These are phyloP conservation scores for Blastomyces percursus DNA, from an alignment of 2,329 filamentous ascomycete species.

Conservation along the genomic window DNA sequence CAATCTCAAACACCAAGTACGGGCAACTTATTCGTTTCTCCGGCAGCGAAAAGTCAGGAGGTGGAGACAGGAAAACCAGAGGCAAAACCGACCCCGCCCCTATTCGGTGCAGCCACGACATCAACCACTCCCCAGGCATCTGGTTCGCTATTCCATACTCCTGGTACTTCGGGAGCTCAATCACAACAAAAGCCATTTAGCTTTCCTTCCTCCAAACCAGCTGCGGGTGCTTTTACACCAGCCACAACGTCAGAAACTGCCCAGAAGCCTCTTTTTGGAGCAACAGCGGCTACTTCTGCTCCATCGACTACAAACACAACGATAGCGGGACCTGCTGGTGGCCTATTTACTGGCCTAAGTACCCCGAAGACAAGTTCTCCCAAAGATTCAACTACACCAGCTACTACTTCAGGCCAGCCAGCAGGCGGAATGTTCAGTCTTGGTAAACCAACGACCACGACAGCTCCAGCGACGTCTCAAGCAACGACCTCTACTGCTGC, in stretches of 20 bases:
- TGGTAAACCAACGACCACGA: conserved; percentile 18
- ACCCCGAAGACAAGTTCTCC: conserved; percentile 18
- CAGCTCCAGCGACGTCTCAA: conserved; percentile 16
- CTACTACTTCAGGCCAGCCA: conserved; percentile 15
- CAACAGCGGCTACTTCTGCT: conserved; percentile 8
- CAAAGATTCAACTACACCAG: conserved; percentile 19
- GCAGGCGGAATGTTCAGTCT: conserved; percentile 19
- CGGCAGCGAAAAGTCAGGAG: conserved; percentile 4
- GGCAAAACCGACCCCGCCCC: conserved; percentile 9
- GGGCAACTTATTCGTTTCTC: conserved; percentile 18
- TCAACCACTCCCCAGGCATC: conserved; percentile 11
- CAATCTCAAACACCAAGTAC: conserved; percentile 22
- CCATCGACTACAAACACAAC: conserved; percentile 6
- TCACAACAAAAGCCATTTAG: conserved; percentile 4
- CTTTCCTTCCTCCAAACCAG: conserved; percentile 6
- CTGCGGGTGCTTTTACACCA: conserved; percentile 14
- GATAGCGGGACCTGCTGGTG: conserved; percentile 16
- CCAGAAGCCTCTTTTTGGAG: conserved; percentile 1
- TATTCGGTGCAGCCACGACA: conserved; percentile 14
- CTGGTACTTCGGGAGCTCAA: conserved; percentile 5
- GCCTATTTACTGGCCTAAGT: conserved; percentile 22
- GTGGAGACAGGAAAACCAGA: conserved; percentile 3
- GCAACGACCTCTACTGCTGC: conserved; percentile 22
- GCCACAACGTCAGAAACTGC: conserved; percentile 23
- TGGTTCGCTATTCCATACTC: conserved; percentile 10